phyloP scores from a whole-genome alignment of 1,284 basidiomycete species.

The Apiotrichum montevideense region DNA sequence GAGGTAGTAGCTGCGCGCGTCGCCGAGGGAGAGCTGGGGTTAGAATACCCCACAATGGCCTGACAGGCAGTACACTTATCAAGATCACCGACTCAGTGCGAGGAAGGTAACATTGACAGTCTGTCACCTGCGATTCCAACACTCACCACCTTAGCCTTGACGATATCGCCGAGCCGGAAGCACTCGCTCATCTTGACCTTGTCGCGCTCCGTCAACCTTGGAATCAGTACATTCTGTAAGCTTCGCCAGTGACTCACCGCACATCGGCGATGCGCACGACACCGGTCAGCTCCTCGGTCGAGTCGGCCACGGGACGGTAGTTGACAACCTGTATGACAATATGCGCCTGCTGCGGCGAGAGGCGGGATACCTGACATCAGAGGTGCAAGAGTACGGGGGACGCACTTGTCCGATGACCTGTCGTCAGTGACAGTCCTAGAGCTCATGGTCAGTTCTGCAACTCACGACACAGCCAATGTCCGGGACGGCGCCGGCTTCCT shows the following conservation, averaged over 20 bases:
- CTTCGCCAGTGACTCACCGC: constrained; percentile 42
- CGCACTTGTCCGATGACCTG: constrained; percentile 41
- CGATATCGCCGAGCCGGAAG: constrained; percentile 92
- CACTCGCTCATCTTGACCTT: constrained; percentile 88
- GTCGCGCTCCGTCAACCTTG: constrained; percentile 74
- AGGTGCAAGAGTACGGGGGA: constrained; percentile 35
- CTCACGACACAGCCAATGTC: constrained; percentile 45
- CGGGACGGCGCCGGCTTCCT: constrained; percentile 42
- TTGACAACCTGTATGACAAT: constrained; percentile 86
- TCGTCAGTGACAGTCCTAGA: not conserved
- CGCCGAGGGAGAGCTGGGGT: constrained; percentile 78
- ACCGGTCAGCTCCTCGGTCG: constrained; percentile 86
- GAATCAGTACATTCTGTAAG: not conserved
- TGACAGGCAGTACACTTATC: too few relatives aligned
- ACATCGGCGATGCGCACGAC: constrained; percentile 88
- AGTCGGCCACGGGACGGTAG: constrained; percentile 70
- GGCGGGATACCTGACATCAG: constrained; percentile 58
- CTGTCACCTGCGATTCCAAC: not conserved
- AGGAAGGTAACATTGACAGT: too few relatives aligned
- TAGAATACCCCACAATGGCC: not conserved
- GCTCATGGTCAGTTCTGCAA: not conserved
- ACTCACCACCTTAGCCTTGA: constrained; percentile 83
- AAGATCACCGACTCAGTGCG: too few relatives aligned
- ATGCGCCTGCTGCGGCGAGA: constrained; percentile 80
- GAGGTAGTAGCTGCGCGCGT: constrained; percentile 87